Conservation (phyloP, 2,329 filamentous ascomycete species). For the Periconia sp. region DNA sequence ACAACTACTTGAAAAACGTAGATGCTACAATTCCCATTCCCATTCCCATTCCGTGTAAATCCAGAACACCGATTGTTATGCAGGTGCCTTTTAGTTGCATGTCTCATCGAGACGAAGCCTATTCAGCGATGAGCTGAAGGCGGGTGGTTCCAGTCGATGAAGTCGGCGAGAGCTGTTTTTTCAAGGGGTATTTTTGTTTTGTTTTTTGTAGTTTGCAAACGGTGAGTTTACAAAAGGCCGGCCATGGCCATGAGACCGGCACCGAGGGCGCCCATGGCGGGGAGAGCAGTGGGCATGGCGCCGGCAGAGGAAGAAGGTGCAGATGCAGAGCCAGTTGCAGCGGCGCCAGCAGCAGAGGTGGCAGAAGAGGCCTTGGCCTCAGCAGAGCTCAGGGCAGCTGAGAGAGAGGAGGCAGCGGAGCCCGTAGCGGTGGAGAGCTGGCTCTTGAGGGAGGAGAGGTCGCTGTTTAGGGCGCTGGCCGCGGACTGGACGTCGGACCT, state of each 20-base stretch:
- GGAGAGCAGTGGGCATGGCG: conserved; percentile 30
- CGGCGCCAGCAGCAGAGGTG: conserved; percentile 15
- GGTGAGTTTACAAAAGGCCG: conserved; percentile 38
- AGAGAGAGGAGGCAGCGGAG: conserved; percentile 9
- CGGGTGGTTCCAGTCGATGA: no score
- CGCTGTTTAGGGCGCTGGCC: conserved; percentile 8
- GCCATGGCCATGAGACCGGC: conserved; percentile 38
- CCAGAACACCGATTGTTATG: no score
- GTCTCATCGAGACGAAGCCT: no score
- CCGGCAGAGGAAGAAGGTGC: conserved; percentile 17
- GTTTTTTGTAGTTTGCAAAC: no score
- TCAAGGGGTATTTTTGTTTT: no score
- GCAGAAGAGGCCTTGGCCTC: conserved; percentile 8
- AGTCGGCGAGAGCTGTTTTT: no score
- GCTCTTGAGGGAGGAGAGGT: conserved; percentile 6
- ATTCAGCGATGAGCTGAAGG: no score
- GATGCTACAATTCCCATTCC: no score
- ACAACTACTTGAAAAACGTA: no score
- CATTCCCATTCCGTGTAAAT: no score
- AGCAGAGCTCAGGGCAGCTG: conserved; percentile 16
- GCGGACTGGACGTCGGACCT: conserved; percentile 5
- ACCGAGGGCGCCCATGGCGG: conserved; percentile 39
- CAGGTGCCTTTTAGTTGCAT: no score
- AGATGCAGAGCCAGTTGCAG: conserved; percentile 16
- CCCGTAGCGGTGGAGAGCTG: conserved; percentile 10